Evolutionary conservation across 805 yeast species (phyloP).

Genomic region (Yarrowia phangngaensis): DNA sequence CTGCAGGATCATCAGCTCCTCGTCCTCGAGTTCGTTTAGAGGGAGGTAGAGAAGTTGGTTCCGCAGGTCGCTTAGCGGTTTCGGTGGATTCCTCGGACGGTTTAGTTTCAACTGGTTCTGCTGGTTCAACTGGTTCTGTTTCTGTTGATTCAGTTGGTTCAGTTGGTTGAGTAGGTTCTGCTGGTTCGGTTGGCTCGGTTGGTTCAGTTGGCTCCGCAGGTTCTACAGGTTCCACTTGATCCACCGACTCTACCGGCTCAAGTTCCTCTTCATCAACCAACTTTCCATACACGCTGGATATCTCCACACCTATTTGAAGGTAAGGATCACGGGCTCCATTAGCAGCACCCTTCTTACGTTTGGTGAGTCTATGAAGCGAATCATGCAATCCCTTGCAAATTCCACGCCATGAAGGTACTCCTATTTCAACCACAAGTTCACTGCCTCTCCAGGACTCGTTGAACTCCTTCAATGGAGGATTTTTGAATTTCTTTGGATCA

Average conservation of each 20-base stretch:
- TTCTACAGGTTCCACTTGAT: background rate
- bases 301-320: conserved; percentile 17
- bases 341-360: conserved; percentile 12
- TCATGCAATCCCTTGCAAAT: conserved; percentile 14
- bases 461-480: background rate
- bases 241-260: conserved; percentile 4
- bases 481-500: background rate
- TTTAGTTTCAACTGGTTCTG: background rate
- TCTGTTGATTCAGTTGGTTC: no score
- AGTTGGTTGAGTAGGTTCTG: no score
- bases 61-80: background rate
- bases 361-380: conserved; percentile 4
- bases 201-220: no score
- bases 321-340: conserved; percentile 13
- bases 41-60: conserved; percentile 2
- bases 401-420: conserved; percentile 21
- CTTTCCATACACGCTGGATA: conserved; percentile 12
- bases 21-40: conserved; percentile 19
- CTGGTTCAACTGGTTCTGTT: background rate
- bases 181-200: no score
- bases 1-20: conserved; percentile 1
- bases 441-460: conserved; percentile 16
- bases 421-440: conserved; percentile 16
- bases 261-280: conserved; percentile 16
- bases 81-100: background rate